phyloP scores from a whole-genome alignment of 176 grass and related monocot species.

The Avena eriantha region DNA sequence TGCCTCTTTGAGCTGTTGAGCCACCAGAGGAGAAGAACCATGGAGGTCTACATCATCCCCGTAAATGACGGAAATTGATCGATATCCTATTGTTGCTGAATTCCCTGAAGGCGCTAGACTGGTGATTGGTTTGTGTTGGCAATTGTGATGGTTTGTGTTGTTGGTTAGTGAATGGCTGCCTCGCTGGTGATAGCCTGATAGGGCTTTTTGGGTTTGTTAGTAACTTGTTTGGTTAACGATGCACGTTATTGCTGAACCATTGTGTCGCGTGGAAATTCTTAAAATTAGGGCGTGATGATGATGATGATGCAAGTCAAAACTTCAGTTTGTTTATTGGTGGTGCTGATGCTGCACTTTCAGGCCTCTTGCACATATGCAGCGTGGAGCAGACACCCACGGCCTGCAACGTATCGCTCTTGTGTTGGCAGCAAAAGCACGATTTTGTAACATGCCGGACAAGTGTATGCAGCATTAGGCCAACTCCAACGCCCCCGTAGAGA shows the following conservation, averaged over 20 bases:
- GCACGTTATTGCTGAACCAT: not conserved
- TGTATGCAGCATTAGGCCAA: too few species aligned
- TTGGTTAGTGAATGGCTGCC: not conserved
- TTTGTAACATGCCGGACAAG: too few species aligned
- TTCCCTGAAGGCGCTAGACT: not conserved
- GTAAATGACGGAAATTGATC: not conserved
- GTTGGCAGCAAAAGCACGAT: too few species aligned
- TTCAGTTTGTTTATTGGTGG: not conserved
- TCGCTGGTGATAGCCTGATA: not conserved
- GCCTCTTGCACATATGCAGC: too few species aligned
- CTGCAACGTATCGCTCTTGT: too few species aligned
- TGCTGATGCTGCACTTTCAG: too few species aligned
- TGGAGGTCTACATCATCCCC: not conserved
- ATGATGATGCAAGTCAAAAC: not conserved
- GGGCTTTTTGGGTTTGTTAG: not conserved
- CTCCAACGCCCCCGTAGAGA: too few species aligned
- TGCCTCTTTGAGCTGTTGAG: constrained; percentile 25
- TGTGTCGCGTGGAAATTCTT: too few species aligned
- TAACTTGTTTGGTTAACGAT: not conserved
- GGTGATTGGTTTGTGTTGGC: not conserved
- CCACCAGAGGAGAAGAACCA: not conserved
- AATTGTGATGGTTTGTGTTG: not conserved
- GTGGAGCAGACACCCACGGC: too few species aligned
- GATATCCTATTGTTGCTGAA: not conserved
- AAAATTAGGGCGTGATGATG: not conserved